Percentiles rank a stretch among this genome's conserved stretches.
Conservation (phyloP, 352 stramenopile species). For the Phytopythium ostracodes region DNA sequence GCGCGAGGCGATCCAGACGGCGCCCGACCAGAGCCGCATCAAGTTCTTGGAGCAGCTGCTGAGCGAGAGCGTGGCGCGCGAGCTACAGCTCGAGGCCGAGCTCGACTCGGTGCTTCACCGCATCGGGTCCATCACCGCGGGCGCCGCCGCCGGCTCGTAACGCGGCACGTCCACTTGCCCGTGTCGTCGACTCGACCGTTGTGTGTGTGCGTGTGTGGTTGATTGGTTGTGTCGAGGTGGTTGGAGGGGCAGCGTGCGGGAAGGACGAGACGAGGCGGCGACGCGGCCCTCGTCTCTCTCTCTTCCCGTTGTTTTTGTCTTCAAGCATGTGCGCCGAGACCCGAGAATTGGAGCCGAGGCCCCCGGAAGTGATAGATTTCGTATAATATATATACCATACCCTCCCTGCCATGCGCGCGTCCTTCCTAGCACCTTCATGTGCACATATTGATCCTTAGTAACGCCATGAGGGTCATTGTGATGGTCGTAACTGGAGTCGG, state of each 20-base stretch:
- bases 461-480: not conserved
- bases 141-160: conserved; percentile 7
- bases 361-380: conserved; percentile 32
- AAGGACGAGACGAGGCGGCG: not conserved
- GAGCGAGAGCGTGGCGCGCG: conserved; percentile 75
- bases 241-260: not conserved
- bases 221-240: not conserved
- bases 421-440: not conserved
- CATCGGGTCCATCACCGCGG: conserved; percentile 7
- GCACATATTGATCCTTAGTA: not conserved
- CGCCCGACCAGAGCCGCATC: conserved; percentile 78
- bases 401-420: not conserved
- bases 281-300: not conserved
- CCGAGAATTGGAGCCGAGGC: not conserved
- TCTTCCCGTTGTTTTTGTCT: too few relatives aligned
- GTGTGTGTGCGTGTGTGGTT: not conserved
- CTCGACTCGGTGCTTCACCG: conserved; percentile 65
- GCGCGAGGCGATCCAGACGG: conserved; percentile 67
- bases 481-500: not conserved
- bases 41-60: conserved; percentile 86
- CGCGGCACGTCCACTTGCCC: not conserved
- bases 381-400: conserved; percentile 45
- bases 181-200: too few relatives aligned
- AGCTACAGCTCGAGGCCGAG: conserved; percentile 80
- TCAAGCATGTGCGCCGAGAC: conserved; percentile 4